A percentile compares a stretch with the other conserved stretches of the same genome.
These are phyloP conservation scores for Aspergillus sp. DNA, from an alignment of 2,329 filamentous ascomycete genomes.

Conservation along the genomic window DNA sequence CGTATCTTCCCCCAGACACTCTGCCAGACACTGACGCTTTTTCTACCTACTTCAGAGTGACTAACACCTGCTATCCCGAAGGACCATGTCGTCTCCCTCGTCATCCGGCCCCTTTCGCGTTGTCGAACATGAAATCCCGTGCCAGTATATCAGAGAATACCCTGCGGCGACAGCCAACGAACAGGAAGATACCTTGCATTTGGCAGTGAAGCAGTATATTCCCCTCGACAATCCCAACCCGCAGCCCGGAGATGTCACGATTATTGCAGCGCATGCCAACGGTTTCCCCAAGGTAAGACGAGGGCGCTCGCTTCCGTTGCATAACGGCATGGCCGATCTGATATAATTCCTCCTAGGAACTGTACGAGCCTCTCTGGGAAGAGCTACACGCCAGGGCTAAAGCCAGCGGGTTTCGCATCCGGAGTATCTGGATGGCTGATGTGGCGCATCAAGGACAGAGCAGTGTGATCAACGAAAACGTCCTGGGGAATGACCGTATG, in stretches of 20 bases:
- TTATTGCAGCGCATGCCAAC: slow-evolving; percentile 82
- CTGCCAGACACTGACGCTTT: too few relatives aligned
- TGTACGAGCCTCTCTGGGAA: slow-evolving; percentile 89
- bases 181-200: slow-evolving; percentile 63
- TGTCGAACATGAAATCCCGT: slow-evolving; percentile 62
- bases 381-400: slow-evolving; percentile 57
- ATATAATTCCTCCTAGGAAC: slow-evolving; percentile 48
- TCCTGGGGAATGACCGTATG: slow-evolving; percentile 76
- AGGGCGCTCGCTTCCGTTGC: too few relatives aligned
- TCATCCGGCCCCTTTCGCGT: slow-evolving; percentile 49
- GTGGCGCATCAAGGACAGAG: slow-evolving; percentile 77
- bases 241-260: slow-evolving; percentile 66
- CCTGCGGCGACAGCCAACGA: slow-evolving; percentile 59
- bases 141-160: slow-evolving; percentile 75
- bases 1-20: too few relatives aligned
- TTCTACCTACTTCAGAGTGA: neutral
- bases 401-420: slow-evolving; percentile 57
- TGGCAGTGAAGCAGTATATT: slow-evolving; percentile 82
- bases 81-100: slow-evolving; percentile 21
- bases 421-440: slow-evolving; percentile 83
- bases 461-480: slow-evolving; percentile 63
- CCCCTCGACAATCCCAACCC: slow-evolving; percentile 61
- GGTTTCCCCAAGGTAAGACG: slow-evolving; percentile 71
- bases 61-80: slow-evolving; percentile 5
- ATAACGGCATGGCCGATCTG: too few relatives aligned